phyloP scores from a whole-genome alignment of 257 asterid species.

The Anisodus tanguticus region DNA sequence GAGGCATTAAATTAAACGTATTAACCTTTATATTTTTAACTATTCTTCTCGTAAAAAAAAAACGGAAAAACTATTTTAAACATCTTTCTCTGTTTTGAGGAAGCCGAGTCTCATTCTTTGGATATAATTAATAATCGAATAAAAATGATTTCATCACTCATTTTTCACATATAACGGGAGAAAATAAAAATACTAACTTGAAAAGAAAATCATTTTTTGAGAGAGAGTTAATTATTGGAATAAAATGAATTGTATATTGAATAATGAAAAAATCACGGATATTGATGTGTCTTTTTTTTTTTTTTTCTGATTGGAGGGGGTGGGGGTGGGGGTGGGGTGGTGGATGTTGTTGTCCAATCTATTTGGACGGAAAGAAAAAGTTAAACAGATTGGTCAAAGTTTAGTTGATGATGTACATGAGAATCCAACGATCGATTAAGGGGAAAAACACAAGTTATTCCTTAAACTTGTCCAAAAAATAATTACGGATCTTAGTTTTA shows the following conservation, averaged over 20 bases:
- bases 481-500: neutral
- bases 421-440: slow-evolving; percentile 34
- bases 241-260: slow-evolving; percentile 22
- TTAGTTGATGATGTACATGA: slow-evolving; percentile 19
- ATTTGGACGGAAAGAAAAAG: slow-evolving; percentile 21
- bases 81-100: neutral
- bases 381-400: slow-evolving; percentile 31
- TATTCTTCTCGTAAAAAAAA: neutral
- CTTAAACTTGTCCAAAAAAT: neutral
- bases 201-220: too few species aligned
- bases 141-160: too few species aligned
- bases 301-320: neutral
- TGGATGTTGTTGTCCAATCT: neutral
- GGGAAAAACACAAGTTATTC: neutral
- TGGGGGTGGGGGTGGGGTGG: neutral
- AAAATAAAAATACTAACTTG: too few species aligned
- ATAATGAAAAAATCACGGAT: neutral
- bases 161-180: too few species aligned
- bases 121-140: neutral
- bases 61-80: neutral
- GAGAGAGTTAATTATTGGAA: neutral
- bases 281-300: too few species aligned
- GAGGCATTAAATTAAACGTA: neutral
- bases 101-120: neutral
- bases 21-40: neutral